Base-by-base conservation (phyloP, 129 eudicot genomes). In the Chrysanthemum lavandulifolium region DNA sequence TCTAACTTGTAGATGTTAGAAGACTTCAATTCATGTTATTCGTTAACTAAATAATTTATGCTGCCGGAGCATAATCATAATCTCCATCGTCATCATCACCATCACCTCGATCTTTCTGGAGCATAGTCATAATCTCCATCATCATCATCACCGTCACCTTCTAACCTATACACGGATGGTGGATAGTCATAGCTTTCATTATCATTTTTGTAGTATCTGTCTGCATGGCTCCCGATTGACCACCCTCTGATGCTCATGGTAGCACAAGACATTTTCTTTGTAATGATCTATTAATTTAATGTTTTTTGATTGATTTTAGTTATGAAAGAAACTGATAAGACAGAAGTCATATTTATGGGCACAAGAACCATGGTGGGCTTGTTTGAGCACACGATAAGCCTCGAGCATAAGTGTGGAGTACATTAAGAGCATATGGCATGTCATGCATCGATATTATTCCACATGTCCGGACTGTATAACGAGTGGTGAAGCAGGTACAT, bases 371-470 rank as follows among this genome's bases (percentile, higher is more conserved):
- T 27, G 51, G 55, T 53, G 15, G 40, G 54, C 54, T 53, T n/a
- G 56, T 15, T 48, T 19, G 2, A 21, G 71, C 83, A 69, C 67
- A 50, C 55, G 75, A 59, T 31, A 4, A 31, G 6, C 67, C 81
- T 65, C 67, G 21, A 47, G 77, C 29, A 55, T 23, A 58, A 82
- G 83, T 40, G 78, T 74, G 78, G 65, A 74, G 73, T 31, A 31
- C 36, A 5, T 9, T 54, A 40, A 10, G 65, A 54, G 66, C 27
- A 52, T 31, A 64, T 13, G 72, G 54, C 16, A 62, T 74, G 78
- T 4, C 77, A 31, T 31, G 36, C 5, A 31, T 31, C 6, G 5
- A 31, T 31, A 31, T 31, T 31, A 31, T 31, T 31, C 36, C 36
- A 31, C 36, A 31, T 31, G 36, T 31, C 36, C 5, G 4, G 36